Evolutionary conservation across 2,329 filamentous ascomycete species (phyloP).

Genomic region (Trichoderma harzianum): DNA sequence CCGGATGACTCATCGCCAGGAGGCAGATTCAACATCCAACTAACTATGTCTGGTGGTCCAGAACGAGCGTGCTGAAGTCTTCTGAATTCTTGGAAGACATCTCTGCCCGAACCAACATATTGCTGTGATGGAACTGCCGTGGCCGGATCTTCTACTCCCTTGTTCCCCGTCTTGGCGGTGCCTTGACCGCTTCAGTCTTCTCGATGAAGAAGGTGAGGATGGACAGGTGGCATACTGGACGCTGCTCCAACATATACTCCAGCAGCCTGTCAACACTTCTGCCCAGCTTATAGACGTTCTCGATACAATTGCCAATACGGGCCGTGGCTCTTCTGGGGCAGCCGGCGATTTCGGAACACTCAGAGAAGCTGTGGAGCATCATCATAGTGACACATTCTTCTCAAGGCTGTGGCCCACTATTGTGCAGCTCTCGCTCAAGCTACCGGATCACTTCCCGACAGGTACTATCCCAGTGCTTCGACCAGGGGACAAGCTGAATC

Average conservation of each 20-base stretch:
- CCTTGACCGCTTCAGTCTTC: constrained; percentile 32
- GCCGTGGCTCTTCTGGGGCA: constrained; percentile 19
- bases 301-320: constrained; percentile 28
- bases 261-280: constrained; percentile 11
- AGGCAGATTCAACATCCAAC: background rate
- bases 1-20: constrained; percentile 8
- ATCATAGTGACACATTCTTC: constrained; percentile 14
- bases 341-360: constrained; percentile 26
- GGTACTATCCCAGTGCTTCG: constrained; percentile 22
- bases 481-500: constrained; percentile 16
- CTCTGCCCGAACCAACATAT: too few species aligned
- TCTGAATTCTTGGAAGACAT: too few species aligned
- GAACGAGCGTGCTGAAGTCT: background rate
- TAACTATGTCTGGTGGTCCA: background rate
- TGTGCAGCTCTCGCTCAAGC: constrained; percentile 22
- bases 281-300: constrained; percentile 27
- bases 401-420: constrained; percentile 26
- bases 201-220: constrained; percentile 25
- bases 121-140: background rate
- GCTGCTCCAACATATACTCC: constrained; percentile 26
- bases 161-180: constrained; percentile 19
- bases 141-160: constrained; percentile 16
- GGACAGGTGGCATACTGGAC: constrained; percentile 29
- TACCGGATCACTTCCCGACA: constrained; percentile 23
- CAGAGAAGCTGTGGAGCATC: constrained; percentile 10